These are phyloP conservation scores for Penicillium tannophilum DNA, from an alignment of 495 filamentous ascomycete species.

Conservation along the genomic window DNA sequence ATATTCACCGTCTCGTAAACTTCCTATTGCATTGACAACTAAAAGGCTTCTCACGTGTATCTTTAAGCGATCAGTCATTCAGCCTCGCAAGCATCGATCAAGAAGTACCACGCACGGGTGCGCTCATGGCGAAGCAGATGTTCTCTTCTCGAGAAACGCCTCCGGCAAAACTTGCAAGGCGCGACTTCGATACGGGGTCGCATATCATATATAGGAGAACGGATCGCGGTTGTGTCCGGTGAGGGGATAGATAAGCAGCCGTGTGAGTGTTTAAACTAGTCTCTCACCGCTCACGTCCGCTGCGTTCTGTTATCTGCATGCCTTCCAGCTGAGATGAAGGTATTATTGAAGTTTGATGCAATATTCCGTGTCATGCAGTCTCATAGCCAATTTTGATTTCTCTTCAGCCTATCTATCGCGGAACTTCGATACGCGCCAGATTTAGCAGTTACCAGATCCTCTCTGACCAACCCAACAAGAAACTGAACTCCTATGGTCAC, in stretches of 20 bases:
- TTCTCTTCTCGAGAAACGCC: conserved; percentile 11
- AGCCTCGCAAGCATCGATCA: not conserved
- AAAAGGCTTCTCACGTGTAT: conserved; percentile 11
- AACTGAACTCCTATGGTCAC: conserved; percentile 13
- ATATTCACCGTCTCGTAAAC: conserved; percentile 7
- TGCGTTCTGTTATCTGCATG: not conserved
- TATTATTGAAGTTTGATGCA: not conserved
- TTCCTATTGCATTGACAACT: conserved; percentile 6
- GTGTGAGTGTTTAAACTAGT: not conserved
- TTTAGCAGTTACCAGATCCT: conserved; percentile 7
- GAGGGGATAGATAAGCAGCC: not conserved
- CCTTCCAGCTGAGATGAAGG: not conserved
- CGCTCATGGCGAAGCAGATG: conserved; percentile 12
- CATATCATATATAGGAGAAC: not conserved
- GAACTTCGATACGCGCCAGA: conserved; percentile 5
- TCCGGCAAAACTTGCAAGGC: conserved; percentile 10
- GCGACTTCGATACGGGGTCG: conserved; percentile 9
- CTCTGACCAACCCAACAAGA: conserved; percentile 7
- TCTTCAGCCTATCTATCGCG: not conserved
- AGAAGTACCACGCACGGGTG: not conserved
- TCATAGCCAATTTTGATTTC: conserved; percentile 12
- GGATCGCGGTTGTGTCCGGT: not conserved
- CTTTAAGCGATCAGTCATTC: not conserved
- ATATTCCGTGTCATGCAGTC: not conserved
- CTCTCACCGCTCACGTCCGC: not conserved